Evolutionary conservation across 257 asterid species (phyloP).

Genomic region (Lithospermum erythrorhizon): DNA sequence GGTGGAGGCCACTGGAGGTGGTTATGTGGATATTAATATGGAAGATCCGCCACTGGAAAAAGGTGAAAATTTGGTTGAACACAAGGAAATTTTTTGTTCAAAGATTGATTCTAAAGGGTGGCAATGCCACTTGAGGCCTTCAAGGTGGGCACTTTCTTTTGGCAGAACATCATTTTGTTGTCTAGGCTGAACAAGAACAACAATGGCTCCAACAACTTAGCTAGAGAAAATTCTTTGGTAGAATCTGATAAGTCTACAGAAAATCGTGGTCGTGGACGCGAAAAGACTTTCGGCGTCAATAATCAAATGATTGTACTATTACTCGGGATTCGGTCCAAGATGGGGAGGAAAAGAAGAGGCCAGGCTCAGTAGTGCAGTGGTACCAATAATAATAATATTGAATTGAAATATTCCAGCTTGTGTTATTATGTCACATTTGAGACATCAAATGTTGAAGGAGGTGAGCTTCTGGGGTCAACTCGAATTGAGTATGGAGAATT

Average conservation of each 20-base stretch:
- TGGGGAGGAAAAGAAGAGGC: constrained; percentile 10
- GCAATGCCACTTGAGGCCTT: background rate
- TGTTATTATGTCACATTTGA: no score
- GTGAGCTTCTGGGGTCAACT: constrained; percentile 1
- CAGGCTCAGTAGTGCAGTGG: background rate
- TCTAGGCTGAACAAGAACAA: background rate
- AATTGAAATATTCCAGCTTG: no score
- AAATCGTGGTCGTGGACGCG: background rate
- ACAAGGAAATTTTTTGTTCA: background rate
- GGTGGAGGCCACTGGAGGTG: background rate
- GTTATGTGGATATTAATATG: background rate
- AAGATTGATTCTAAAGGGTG: background rate
- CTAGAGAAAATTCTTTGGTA: background rate
- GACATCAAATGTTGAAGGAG: background rate
- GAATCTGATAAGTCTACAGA: background rate
- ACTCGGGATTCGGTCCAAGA: constrained; percentile 9
- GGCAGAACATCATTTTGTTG: background rate
- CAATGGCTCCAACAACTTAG: background rate
- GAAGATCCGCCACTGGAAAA: constrained; percentile 1
- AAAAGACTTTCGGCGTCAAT: no score
- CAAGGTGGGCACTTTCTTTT: background rate
- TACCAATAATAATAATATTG: background rate
- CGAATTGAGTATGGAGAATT: constrained; percentile 12
- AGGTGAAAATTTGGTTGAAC: background rate
- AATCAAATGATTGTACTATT: constrained; percentile 9